Conservation (phyloP, 2,329 filamentous ascomycete genomes). For the Chaetothyriales sp. region DNA sequence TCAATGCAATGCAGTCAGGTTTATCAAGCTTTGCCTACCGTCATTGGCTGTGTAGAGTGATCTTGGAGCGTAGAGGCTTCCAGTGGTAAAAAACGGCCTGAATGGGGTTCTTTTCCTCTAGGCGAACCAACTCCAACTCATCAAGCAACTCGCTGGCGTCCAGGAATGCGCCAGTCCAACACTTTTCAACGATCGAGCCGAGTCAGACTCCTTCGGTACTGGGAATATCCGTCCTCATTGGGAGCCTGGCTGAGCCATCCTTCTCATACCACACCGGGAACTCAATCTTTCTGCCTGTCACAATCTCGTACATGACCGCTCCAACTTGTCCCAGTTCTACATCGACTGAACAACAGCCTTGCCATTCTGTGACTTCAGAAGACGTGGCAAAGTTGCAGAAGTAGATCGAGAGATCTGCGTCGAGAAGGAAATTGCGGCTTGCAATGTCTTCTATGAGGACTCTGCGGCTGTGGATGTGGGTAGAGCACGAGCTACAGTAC, state of each 20-base stretch:
- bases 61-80: no score
- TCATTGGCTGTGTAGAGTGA: no score
- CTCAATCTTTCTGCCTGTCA: constrained; percentile 14
- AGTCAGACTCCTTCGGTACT: no score
- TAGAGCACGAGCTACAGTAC: constrained; percentile 6
- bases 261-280: constrained; percentile 16
- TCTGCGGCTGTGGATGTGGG: constrained; percentile 5
- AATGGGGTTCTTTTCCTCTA: no score
- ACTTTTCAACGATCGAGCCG: no score
- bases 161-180: no score
- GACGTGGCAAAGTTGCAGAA: constrained; percentile 19
- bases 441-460: constrained; percentile 10
- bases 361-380: constrained; percentile 16
- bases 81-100: no score
- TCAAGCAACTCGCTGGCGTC: no score
- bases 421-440: constrained; percentile 8
- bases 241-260: not conserved
- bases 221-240: no score
- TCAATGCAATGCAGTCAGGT: no score
- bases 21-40: no score
- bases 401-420: constrained; percentile 18
- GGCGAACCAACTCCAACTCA: no score
- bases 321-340: constrained; percentile 21
- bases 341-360: constrained; percentile 17
- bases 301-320: constrained; percentile 20